A percentile compares a stretch with the other conserved stretches of the same genome.
These are phyloP conservation scores for Penicillium cosmopolitanum DNA, from an alignment of 495 filamentous ascomycete species.

Conservation along the genomic window DNA sequence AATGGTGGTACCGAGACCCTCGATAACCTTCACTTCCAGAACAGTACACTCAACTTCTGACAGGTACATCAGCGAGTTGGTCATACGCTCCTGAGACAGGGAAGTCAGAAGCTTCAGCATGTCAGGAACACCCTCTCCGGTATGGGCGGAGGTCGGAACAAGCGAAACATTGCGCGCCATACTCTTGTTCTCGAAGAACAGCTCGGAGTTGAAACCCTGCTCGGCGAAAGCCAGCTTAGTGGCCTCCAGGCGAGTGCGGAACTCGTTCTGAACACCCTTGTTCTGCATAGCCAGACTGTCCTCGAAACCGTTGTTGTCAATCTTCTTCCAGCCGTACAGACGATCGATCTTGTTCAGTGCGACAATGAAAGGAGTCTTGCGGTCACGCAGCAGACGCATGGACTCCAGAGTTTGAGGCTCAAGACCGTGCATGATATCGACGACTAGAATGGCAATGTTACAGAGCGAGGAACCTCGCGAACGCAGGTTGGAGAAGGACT, in stretches of 20 bases:
- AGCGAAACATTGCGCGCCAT: constrained; percentile 92
- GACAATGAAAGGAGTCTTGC: constrained; percentile 98
- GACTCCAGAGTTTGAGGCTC: constrained; percentile 98
- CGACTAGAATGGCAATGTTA: constrained; percentile 98
- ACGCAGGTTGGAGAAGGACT: constrained; percentile 98
- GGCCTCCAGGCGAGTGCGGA: constrained; percentile 84
- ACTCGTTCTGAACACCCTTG: constrained; percentile 94
- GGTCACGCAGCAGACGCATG: constrained; percentile 88
- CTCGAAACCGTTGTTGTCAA: constrained; percentile 97
- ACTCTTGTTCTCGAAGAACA: constrained; percentile 97
- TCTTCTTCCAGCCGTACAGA: constrained; percentile 96
- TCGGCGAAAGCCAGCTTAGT: constrained; percentile 94
- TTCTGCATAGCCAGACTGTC: constrained; percentile 88
- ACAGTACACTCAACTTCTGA: constrained; percentile 98
- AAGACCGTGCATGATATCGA: constrained; percentile 99
- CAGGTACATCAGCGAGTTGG: constrained; percentile 95
- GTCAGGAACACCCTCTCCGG: constrained; percentile 97
- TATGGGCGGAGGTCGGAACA: constrained; percentile 95
- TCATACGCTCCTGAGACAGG: constrained; percentile 97
- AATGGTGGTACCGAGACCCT: constrained; percentile 98
- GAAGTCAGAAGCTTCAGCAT: constrained; percentile 95
- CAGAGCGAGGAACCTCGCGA: constrained; percentile 96
- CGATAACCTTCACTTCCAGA: constrained; percentile 98
- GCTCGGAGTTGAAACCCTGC: constrained; percentile 95
- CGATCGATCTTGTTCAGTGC: constrained; percentile 99